phyloP scores from a whole-genome alignment of 108 stramenopile species.

The Epipyxis sp. region DNA sequence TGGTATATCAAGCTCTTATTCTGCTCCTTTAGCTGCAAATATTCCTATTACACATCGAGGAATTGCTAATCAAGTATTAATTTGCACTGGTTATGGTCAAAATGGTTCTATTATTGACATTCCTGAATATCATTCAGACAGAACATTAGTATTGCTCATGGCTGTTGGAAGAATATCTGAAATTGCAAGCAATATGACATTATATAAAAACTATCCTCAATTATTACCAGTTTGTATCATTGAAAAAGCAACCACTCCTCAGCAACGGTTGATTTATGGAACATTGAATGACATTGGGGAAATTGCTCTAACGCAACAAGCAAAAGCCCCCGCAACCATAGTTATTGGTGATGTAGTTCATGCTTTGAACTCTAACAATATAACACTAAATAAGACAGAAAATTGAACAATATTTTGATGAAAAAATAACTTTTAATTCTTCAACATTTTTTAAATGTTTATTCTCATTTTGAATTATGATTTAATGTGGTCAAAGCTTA shows the following conservation, averaged over 20 bases:
- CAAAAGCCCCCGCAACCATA: slow-evolving; percentile 5
- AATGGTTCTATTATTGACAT: slow-evolving; percentile 44
- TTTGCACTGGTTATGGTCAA: slow-evolving; percentile 33
- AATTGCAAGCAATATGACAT: slow-evolving; percentile 44
- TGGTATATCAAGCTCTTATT: slow-evolving; percentile 87
- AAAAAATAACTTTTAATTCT: no score
- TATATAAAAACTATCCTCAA: slow-evolving; percentile 42
- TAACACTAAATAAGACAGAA: no score
- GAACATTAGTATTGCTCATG: slow-evolving; percentile 61
- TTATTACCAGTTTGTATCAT: slow-evolving; percentile 52
- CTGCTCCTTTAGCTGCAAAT: slow-evolving; percentile 83
- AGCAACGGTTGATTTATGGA: slow-evolving; percentile 49
- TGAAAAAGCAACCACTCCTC: slow-evolving; percentile 56
- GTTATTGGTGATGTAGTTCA: slow-evolving; percentile 5
- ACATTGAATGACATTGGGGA: slow-evolving; percentile 45
- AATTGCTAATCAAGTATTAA: slow-evolving; percentile 74
- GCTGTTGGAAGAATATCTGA: slow-evolving; percentile 55
- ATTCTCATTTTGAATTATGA: no score
- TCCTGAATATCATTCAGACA: slow-evolving; percentile 48
- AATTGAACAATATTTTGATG: no score
- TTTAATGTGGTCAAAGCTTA: no score
- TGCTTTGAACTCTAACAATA: no score
- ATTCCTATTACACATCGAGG: slow-evolving; percentile 96
- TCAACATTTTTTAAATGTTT: no score
- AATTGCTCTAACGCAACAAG: not conserved